A percentile compares a stretch with the other conserved stretches of the same genome.
Conservation (phyloP, 202 grass and related monocot species). For the Bolboschoenoplectus hybrid region DNA sequence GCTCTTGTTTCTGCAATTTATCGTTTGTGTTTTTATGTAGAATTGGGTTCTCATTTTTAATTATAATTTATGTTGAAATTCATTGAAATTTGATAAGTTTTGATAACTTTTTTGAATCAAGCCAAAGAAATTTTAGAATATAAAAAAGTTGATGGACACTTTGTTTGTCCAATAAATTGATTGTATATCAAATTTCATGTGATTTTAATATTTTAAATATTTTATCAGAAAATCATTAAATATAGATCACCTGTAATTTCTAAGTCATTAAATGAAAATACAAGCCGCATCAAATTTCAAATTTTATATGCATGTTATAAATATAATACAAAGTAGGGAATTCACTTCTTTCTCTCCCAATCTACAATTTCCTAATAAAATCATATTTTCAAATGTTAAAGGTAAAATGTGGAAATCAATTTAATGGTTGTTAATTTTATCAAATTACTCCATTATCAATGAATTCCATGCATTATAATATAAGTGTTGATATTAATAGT, state of each 20-base stretch:
- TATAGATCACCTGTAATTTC: conserved; percentile 17
- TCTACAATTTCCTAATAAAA: neutral
- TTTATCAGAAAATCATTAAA: neutral
- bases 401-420: neutral
- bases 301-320: neutral
- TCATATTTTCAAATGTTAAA: neutral
- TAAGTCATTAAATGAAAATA: neutral
- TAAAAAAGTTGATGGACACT: neutral
- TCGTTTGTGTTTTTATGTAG: neutral
- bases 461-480: neutral
- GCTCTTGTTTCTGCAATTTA: neutral
- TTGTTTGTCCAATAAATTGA: neutral
- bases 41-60: neutral
- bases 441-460: neutral
- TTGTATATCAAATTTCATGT: neutral
- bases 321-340: neutral
- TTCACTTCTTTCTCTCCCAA: neutral
- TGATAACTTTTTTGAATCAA: neutral
- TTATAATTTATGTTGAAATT: neutral
- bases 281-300: neutral
- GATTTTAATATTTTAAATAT: neutral
- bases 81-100: neutral
- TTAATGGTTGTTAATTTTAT: neutral
- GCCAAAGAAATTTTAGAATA: neutral
- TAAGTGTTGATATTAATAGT: neutral